These are phyloP conservation scores for Teratosphaeria pseudoeucalypti DNA, from an alignment of 2,329 filamentous ascomycete species.

Conservation along the genomic window DNA sequence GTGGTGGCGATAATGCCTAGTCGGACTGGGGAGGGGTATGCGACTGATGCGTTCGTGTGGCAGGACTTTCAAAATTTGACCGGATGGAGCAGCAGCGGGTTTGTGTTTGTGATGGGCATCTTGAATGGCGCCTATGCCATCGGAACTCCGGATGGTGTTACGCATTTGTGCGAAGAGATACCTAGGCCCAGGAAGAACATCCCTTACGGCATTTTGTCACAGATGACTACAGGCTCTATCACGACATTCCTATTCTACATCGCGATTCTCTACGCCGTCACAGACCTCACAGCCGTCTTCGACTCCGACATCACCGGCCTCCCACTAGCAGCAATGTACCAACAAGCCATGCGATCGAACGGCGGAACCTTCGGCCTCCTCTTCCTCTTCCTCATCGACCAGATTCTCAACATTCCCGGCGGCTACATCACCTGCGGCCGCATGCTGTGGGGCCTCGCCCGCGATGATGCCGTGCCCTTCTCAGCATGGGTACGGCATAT, in stretches of 20 bases:
- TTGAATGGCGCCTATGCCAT: conserved; percentile 56
- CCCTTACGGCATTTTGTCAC: conserved; percentile 43
- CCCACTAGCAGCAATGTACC: conserved; percentile 58
- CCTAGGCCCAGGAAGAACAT: conserved; percentile 41
- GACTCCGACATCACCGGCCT: conserved; percentile 30
- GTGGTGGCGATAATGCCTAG: conserved; percentile 47
- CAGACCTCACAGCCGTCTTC: conserved; percentile 46
- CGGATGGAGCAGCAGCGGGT: conserved; percentile 39
- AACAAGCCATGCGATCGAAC: conserved; percentile 33
- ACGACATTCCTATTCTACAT: conserved; percentile 39
- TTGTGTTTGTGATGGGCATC: conserved; percentile 53
- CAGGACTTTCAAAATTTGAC: conserved; percentile 32
- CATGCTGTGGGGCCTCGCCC: conserved; percentile 52
- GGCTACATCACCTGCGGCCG: conserved; percentile 52
- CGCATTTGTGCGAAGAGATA: conserved; percentile 57
- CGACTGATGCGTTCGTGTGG: conserved; percentile 32
- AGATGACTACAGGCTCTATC: conserved; percentile 42
- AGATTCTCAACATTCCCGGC: conserved; percentile 43
- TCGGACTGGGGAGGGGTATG: conserved; percentile 32
- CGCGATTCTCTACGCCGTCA: conserved; percentile 45
- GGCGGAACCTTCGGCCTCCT: conserved; percentile 35
- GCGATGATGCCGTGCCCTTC: conserved; percentile 48
- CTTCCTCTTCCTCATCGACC: conserved; percentile 40
- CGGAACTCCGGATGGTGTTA: conserved; percentile 52
- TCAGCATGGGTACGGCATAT: conserved; percentile 39